A percentile compares a stretch with the other conserved stretches of the same genome.
Evolutionary conservation across 306 rosid genomes (phyloP).

Genomic region (Rubus parviflorus): DNA sequence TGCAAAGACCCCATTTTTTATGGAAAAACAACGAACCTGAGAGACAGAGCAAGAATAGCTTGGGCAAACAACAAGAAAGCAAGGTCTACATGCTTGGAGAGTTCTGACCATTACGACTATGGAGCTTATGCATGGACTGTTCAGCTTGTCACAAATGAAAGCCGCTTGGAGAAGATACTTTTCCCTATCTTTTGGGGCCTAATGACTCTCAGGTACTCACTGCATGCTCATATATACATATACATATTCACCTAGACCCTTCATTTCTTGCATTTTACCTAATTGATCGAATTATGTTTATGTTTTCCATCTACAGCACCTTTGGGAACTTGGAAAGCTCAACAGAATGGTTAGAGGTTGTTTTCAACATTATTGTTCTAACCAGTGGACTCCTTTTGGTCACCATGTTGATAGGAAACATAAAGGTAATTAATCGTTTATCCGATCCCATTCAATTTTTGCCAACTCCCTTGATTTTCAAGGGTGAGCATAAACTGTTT

Average conservation of each 20-base stretch:
- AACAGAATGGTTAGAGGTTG: constrained; percentile 81
- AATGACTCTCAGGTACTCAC: constrained; percentile 80
- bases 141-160: constrained; percentile 74
- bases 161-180: constrained; percentile 77
- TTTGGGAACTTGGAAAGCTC: constrained; percentile 93
- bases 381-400: constrained; percentile 89
- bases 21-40: constrained; percentile 42
- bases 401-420: constrained; percentile 95
- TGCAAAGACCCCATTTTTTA: constrained; percentile 68
- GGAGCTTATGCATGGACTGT: constrained; percentile 86
- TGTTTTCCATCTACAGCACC: constrained; percentile 47
- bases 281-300: not conserved
- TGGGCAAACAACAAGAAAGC: constrained; percentile 72
- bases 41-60: constrained; percentile 46
- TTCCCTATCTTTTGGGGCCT: constrained; percentile 94
- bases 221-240: too few species aligned
- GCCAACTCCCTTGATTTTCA: too few species aligned
- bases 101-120: constrained; percentile 56
- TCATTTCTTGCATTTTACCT: not conserved
- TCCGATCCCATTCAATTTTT: too few species aligned
- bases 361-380: constrained; percentile 82
- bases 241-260: not conserved
- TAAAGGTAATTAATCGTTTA: constrained; percentile 58
- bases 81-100: constrained; percentile 63
- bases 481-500: too few species aligned